Evolutionary conservation across 2,329 filamentous ascomycete genomes (phyloP).

Genomic region (Leptographium procerum): DNA sequence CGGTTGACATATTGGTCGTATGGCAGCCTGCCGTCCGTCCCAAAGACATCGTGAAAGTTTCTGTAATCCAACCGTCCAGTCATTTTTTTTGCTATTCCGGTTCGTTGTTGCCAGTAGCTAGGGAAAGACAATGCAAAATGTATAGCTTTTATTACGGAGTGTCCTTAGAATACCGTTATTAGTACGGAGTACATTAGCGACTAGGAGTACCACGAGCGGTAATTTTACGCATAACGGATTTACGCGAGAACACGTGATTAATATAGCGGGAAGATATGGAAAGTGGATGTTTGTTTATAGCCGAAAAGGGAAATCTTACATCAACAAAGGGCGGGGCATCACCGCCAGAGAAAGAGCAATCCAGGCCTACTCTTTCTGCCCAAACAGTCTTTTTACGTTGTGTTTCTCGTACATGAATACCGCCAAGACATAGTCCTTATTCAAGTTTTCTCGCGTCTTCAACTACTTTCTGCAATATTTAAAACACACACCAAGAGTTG

Average conservation of each 20-base stretch:
- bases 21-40: slow-evolving; percentile 43
- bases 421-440: neutral
- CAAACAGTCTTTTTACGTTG: neutral
- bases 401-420: neutral
- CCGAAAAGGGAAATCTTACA: slow-evolving; percentile 11
- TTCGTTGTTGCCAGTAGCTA: neutral
- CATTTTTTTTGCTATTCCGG: neutral
- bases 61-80: slow-evolving; percentile 44
- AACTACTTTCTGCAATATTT: neutral
- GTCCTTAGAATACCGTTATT: too few relatives aligned
- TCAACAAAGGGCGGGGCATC: slow-evolving; percentile 17
- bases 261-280: too few relatives aligned
- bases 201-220: too few relatives aligned
- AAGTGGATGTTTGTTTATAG: slow-evolving; percentile 13
- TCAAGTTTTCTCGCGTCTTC: neutral
- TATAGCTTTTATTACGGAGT: neutral
- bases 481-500: slow-evolving; percentile 1
- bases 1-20: slow-evolving; percentile 51
- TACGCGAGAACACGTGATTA: neutral
- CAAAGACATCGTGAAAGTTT: slow-evolving; percentile 59
- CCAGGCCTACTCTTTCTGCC: neutral
- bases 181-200: too few relatives aligned
- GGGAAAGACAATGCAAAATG: neutral
- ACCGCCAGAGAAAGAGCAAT: neutral
- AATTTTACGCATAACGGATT: neutral